phyloP scores from a whole-genome alignment of 2,329 filamentous ascomycete species.

The Cordyceps militaris region DNA sequence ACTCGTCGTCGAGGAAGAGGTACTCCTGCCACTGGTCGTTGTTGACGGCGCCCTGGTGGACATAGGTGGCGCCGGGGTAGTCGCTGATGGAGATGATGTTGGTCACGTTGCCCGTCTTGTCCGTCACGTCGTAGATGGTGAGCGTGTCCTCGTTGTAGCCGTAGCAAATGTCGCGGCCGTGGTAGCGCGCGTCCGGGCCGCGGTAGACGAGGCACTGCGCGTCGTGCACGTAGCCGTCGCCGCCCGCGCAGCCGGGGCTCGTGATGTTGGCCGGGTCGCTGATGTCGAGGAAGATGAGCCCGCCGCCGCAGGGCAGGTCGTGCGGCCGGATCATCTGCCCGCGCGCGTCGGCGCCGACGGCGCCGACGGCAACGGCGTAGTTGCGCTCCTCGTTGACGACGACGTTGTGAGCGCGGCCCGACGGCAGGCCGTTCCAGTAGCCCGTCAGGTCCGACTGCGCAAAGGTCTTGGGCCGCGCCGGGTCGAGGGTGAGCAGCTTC shows the following conservation, averaged over 20 bases:
- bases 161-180: background rate
- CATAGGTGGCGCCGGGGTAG: background rate
- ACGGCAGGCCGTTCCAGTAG: background rate
- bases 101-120: background rate
- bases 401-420: background rate
- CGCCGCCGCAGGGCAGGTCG: background rate
- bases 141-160: background rate
- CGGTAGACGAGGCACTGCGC: background rate
- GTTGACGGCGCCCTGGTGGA: background rate
- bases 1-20: background rate
- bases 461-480: background rate
- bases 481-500: background rate
- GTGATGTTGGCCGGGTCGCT: background rate
- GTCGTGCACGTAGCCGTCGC: background rate
- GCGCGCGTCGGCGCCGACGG: background rate
- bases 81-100: background rate
- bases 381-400: background rate
- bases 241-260: background rate
- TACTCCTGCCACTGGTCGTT: background rate
- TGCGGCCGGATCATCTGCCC: too few species aligned
- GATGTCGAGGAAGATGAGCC: background rate
- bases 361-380: background rate
- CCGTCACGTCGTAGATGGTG: background rate
- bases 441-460: background rate
- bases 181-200: background rate